Evolutionary conservation across 1,139 yeast species (phyloP).

Genomic region (Candida pseudoviswanathii): DNA sequence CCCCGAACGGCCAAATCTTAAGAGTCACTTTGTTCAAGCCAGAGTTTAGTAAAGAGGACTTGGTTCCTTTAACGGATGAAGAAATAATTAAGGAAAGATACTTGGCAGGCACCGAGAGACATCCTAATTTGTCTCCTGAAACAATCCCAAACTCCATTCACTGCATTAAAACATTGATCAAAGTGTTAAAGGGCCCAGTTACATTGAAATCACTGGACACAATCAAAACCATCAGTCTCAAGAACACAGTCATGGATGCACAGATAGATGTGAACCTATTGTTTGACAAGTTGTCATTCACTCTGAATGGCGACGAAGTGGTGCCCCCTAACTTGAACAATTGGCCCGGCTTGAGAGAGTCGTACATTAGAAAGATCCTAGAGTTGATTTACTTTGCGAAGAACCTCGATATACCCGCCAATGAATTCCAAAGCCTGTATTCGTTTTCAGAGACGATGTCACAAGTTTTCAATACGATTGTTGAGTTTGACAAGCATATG

Average conservation of each 20-base stretch:
- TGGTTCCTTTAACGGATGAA: slow-evolving; percentile 28
- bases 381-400: slow-evolving; percentile 51
- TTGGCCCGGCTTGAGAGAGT: slow-evolving; percentile 38
- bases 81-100: slow-evolving; percentile 32
- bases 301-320: slow-evolving; percentile 42
- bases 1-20: slow-evolving; percentile 30
- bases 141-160: slow-evolving; percentile 52
- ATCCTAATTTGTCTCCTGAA: slow-evolving; percentile 30
- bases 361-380: slow-evolving; percentile 49
- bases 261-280: slow-evolving; percentile 59
- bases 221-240: slow-evolving; percentile 52
- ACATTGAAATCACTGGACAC: slow-evolving; percentile 43
- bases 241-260: slow-evolving; percentile 51
- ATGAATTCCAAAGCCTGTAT: slow-evolving; percentile 39
- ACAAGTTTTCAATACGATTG: slow-evolving; percentile 35
- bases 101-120: slow-evolving; percentile 29
- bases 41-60: slow-evolving; percentile 33
- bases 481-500: slow-evolving; percentile 46
- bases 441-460: slow-evolving; percentile 43
- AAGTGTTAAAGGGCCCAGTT: slow-evolving; percentile 66
- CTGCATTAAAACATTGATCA: slow-evolving; percentile 58
- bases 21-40: slow-evolving; percentile 34
- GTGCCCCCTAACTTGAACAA: slow-evolving; percentile 57
- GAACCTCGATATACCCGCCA: slow-evolving; percentile 21
- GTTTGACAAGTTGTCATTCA: slow-evolving; percentile 47